phyloP scores from a whole-genome alignment of 164 flowering plant species.

The Malania oleifera region DNA sequence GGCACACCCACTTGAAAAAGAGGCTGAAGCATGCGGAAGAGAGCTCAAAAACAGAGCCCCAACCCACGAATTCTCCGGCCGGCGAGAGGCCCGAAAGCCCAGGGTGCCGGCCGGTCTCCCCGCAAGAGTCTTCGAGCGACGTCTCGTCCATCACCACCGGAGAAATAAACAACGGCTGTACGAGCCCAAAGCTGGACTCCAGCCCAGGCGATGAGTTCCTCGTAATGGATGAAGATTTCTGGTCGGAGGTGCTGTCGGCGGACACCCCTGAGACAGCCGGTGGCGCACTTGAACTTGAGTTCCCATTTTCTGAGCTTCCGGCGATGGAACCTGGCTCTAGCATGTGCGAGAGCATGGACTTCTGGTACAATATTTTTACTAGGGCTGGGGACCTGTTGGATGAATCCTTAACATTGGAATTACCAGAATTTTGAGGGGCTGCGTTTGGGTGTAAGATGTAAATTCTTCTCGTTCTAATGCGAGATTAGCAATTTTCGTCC shows the following conservation, averaged over 20 bases:
- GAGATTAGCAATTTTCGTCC: no score
- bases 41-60: background rate
- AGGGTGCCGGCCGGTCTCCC: constrained; percentile 9
- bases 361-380: constrained; percentile 22
- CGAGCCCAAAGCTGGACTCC: constrained; percentile 10
- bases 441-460: no score
- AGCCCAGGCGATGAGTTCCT: constrained; percentile 14
- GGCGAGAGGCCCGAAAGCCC: background rate
- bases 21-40: constrained; percentile 15
- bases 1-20: constrained; percentile 58
- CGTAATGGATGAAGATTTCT: constrained; percentile 32
- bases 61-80: background rate
- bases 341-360: no score
- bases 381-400: constrained; percentile 16
- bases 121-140: constrained; percentile 20
- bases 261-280: constrained; percentile 10
- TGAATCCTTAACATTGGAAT: no score
- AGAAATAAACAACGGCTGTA: background rate
- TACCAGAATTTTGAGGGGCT: constrained; percentile 17
- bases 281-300: background rate
- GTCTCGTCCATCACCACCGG: constrained; percentile 15
- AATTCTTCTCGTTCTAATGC: no score
- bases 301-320: constrained; percentile 8
- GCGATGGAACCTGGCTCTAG: no score
- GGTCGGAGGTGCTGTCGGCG: constrained; percentile 27